A percentile compares a stretch with the other conserved stretches of the same genome.
Conservation (phyloP, 495 filamentous ascomycete genomes). For the Xylaria grammica region DNA sequence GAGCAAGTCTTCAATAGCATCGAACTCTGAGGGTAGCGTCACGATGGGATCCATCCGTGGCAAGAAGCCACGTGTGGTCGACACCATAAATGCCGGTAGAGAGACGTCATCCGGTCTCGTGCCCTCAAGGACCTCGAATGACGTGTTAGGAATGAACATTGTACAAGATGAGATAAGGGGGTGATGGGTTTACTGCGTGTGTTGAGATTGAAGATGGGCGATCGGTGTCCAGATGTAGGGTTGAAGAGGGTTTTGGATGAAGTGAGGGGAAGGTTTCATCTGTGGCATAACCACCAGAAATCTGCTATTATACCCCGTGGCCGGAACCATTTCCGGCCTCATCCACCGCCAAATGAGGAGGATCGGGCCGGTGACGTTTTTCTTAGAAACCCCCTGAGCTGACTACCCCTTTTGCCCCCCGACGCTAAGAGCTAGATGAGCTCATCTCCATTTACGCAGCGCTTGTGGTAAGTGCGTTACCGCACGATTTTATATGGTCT, state of each 20-base stretch:
- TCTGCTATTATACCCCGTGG: conserved; percentile 38
- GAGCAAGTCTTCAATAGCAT: conserved; percentile 69
- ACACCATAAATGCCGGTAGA: conserved; percentile 86
- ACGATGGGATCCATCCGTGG: conserved; percentile 67
- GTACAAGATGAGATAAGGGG: conserved; percentile 7
- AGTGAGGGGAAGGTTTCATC: conserved; percentile 9
- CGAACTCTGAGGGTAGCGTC: conserved; percentile 70
- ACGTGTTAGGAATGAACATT: conserved; percentile 37
- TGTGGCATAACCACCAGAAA: conserved; percentile 5
- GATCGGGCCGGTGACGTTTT: conserved; percentile 15
- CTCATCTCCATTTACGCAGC: neutral
- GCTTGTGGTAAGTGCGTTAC: neutral
- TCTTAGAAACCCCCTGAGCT: neutral
- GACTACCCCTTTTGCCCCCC: neutral
- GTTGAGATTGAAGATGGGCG: neutral
- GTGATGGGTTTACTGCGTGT: neutral
- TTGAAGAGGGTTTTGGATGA: neutral
- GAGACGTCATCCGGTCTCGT: conserved; percentile 47
- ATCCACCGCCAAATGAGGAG: conserved; percentile 4
- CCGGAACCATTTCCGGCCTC: conserved; percentile 42
- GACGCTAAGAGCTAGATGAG: neutral
- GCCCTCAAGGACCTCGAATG: conserved; percentile 47
- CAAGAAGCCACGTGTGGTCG: conserved; percentile 80
- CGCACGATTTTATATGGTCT: neutral
- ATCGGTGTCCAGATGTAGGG: neutral